These are phyloP conservation scores for Sporobolomyces phaffii DNA, from an alignment of 768 basidiomycete genomes.

Conservation along the genomic window DNA sequence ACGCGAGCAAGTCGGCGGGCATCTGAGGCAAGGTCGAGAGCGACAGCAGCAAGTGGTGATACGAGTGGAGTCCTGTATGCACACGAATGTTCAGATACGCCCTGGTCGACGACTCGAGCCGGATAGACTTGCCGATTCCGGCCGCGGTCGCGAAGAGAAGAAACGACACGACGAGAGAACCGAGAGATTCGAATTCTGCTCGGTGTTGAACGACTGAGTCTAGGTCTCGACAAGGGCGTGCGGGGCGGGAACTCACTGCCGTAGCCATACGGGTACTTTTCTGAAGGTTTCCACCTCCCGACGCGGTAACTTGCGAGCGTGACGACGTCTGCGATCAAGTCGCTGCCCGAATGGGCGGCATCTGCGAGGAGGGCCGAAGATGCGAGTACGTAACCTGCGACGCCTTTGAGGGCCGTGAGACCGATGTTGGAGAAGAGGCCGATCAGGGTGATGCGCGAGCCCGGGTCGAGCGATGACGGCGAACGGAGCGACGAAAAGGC, in stretches of 20 bases:
- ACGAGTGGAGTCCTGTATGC: slow-evolving; percentile 71
- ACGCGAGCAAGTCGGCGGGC: slow-evolving; percentile 36
- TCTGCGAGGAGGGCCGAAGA: slow-evolving; percentile 87
- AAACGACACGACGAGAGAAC: slow-evolving; percentile 81
- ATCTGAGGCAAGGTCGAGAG: slow-evolving; percentile 50
- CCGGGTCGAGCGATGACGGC: slow-evolving; percentile 48
- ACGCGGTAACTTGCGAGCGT: slow-evolving; percentile 82
- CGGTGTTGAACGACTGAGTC: too few species aligned
- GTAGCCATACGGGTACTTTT: slow-evolving; percentile 63
- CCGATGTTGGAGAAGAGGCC: slow-evolving; percentile 76
- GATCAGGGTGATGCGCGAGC: slow-evolving; percentile 74
- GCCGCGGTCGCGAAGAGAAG: slow-evolving; percentile 76
- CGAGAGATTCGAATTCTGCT: slow-evolving; percentile 86
- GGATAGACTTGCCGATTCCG: slow-evolving; percentile 53
- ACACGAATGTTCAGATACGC: background rate
- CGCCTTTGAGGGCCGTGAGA: slow-evolving; percentile 74
- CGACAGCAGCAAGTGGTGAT: slow-evolving; percentile 68
- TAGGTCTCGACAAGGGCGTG: too few species aligned
- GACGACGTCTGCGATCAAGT: slow-evolving; percentile 83
- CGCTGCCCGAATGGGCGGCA: slow-evolving; percentile 83
- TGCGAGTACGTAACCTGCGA: slow-evolving; percentile 79
- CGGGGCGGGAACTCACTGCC: slow-evolving; percentile 24
- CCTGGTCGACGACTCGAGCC: too few species aligned
- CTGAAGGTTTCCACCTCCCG: slow-evolving; percentile 72
- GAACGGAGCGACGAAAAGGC: slow-evolving; percentile 54